Evolutionary conservation across 176 grass and related monocot genomes (phyloP), one percentile per base, ranked within the genome.

Genomic region (Secale cereale): DNA sequence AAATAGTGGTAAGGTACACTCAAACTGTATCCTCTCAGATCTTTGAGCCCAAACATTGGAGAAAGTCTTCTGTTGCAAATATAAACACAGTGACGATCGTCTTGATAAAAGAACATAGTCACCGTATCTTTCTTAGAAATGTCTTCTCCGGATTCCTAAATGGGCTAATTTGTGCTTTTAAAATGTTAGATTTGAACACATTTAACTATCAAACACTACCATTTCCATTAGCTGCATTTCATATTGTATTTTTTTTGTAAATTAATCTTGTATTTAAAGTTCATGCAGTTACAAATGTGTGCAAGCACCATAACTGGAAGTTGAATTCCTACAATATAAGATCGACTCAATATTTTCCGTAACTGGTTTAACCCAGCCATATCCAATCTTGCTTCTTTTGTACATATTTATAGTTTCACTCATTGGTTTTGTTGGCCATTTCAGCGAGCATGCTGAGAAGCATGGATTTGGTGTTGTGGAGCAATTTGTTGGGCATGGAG

Each of bases 401-500:
- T 31, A 31, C 30, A 31, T 31, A 1, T 82, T 30, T 16, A 32
- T 59, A 33, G 35, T 1, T 26, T 70, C 0, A 48, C n/a, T 70
- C 20, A 61, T 72, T 78, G 1, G 7, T 76, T 88, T 77, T 35
- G 7, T 88, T 88, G 61, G 69, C 62, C 72, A 32, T 64, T 48
- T 84, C 87, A 96, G 97, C 33, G 91, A 96, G 28, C 88, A 94
- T 86, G 97, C 94, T 68, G 97, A 96, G 82, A 92, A 39, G 66
- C 78, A 92, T 28, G 90, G 88, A 25, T 91, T 89, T 89, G 71
- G 81, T 65, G 91, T 96, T 5, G 97, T 99, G 76, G 86, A 99
- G 52, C 71, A 76, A 66, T 96, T 99, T 88, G 97, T 99, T 71
- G 94, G 97, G 61, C 91, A 96, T 66, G 97, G 97, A 74, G 91